Evolutionary conservation across 2,329 filamentous ascomycete species (phyloP), one percentile per base, ranked within the genome.

Genomic region (Curvularia sp.): DNA sequence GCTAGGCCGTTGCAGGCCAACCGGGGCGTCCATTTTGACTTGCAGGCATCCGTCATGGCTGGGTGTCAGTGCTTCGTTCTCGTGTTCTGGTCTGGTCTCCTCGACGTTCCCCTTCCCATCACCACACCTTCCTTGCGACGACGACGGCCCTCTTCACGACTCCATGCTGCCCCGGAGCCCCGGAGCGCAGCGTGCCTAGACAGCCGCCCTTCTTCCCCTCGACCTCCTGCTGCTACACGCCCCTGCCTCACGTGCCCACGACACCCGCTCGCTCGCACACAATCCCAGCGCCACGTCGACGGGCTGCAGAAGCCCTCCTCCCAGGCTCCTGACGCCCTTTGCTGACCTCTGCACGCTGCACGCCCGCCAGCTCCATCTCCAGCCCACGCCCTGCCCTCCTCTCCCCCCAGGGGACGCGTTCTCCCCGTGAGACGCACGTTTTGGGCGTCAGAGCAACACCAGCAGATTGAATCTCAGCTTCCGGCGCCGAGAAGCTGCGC

Each of bases 221-320:
- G 49, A 5, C 26, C 52, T 20, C 30, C 42, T 26, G 53, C 53
- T 41, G 53, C 54, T 41, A 13, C 54, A 35, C 22, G 30, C 30
- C 53, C 42, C 54, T 55, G 55, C 47, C 66, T 69, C 67, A 70
- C 67, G 69, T 72, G 67, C 57, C 63, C 39, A 39, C 49, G 39
- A 66, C 54, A 46, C 57, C 10, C 30, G 30, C 9, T 43, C 55
- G 49, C 59, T 62, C 62, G 57, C 66, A 69, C 62, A 58, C 63
- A 55, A 53, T 28, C 61, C 55, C 68, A 68, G 65, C 72, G 72
- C 74, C 73, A 76, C 73, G 70, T 75, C 68, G 67, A 75, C 71
- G 62, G 67, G 57, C 59, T 53, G 57, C 59, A 60, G 49, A 54
- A 49, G 50, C 55, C 53, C 57, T 53, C 44, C 50, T 46, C 52